Conservation (phyloP, 352 stramenopile genomes). For the Phytophthora palmivora region DNA sequence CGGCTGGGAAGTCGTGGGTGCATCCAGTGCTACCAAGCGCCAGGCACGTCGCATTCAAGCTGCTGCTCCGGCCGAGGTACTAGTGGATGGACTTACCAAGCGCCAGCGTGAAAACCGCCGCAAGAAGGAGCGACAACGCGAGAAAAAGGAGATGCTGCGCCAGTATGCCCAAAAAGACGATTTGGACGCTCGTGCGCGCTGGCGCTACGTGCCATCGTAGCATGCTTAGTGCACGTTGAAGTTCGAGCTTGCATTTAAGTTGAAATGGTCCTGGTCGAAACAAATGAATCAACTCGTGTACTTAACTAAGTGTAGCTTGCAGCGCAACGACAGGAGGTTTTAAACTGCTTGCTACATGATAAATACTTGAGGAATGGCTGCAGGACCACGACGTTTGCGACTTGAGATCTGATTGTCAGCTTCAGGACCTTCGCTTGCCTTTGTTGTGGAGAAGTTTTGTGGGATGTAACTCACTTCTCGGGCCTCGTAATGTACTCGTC, state of each 20-base stretch:
- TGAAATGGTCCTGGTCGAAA: conserved; percentile 15
- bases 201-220: conserved; percentile 77
- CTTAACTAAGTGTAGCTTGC: conserved; percentile 27
- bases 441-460: conserved; percentile 30
- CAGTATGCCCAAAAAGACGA: conserved; percentile 74
- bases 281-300: conserved; percentile 21
- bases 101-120: conserved; percentile 80
- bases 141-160: conserved; percentile 77
- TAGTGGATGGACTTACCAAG: conserved; percentile 75
- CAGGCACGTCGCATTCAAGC: conserved; percentile 19
- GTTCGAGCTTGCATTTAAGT: background rate
- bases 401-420: conserved; percentile 22
- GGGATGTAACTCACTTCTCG: conserved; percentile 68
- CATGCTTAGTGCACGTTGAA: conserved; percentile 1
- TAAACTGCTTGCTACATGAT: conserved; percentile 53
- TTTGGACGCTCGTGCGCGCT: conserved; percentile 68
- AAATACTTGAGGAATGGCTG: conserved; percentile 73
- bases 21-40: conserved; percentile 27
- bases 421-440: conserved; percentile 13
- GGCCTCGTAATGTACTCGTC: conserved; percentile 75
- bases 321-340: conserved; percentile 8
- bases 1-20: conserved; percentile 75
- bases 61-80: conserved; percentile 16
- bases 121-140: conserved; percentile 79
- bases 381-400: conserved; percentile 52